Percentiles rank a stretch among this genome's conserved stretches.
Conservation (phyloP, 495 filamentous ascomycete genomes). For the Paragyromitra xinjiangensis region DNA sequence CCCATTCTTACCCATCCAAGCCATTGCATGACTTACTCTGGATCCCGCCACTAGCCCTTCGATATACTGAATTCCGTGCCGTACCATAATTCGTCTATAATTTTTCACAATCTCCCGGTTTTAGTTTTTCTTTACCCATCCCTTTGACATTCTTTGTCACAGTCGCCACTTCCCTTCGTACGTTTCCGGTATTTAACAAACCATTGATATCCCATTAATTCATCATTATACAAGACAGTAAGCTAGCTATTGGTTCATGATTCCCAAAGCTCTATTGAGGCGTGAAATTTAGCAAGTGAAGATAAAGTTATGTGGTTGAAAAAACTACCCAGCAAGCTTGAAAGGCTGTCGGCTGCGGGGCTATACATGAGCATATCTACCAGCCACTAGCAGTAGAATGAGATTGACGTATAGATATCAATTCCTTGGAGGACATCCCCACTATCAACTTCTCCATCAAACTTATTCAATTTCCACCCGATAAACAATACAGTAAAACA, state of each 20-base stretch:
- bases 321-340: background rate
- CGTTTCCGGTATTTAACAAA: background rate
- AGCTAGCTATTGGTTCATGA: background rate
- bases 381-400: background rate
- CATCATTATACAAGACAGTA: background rate
- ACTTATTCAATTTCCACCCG: background rate
- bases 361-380: background rate
- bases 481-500: background rate
- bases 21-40: background rate
- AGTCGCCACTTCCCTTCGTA: background rate
- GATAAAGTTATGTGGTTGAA: background rate
- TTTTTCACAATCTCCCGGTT: background rate
- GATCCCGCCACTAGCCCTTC: background rate
- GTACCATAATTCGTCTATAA: background rate
- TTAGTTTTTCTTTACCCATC: background rate
- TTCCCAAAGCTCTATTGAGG: background rate
- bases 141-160: slow-evolving; percentile 3
- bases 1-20: background rate
- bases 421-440: too few relatives aligned
- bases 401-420: too few relatives aligned
- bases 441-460: background rate
- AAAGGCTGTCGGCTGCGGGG: background rate
- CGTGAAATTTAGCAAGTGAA: background rate
- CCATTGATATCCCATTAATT: background rate
- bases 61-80: background rate